Evolutionary conservation across 495 filamentous ascomycete species (phyloP).

Genomic region (Penicillium paradoxum): DNA sequence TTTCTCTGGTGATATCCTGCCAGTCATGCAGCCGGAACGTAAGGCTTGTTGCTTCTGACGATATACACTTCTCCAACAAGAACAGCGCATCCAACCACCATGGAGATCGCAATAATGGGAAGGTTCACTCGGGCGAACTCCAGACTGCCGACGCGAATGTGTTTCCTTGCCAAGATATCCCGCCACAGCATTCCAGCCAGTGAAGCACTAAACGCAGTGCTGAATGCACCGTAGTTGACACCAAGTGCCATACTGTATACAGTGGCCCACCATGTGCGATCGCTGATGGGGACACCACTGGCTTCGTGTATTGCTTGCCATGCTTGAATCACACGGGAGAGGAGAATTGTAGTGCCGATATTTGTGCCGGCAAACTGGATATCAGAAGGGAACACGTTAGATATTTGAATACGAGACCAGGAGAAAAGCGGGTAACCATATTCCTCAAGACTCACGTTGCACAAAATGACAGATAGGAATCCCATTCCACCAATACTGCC

Average conservation of each 20-base stretch:
- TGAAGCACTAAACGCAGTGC: conserved; percentile 60
- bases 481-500: conserved; percentile 63
- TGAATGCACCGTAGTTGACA: conserved; percentile 66
- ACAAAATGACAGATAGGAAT: conserved; percentile 60
- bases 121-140: conserved; percentile 62
- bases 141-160: conserved; percentile 51
- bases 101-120: conserved; percentile 61
- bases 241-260: conserved; percentile 64
- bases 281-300: conserved; percentile 39
- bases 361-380: conserved; percentile 63
- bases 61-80: conserved; percentile 58
- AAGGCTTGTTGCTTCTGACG: conserved; percentile 26
- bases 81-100: conserved; percentile 56
- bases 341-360: conserved; percentile 64
- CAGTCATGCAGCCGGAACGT: conserved; percentile 1
- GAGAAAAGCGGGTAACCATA: background rate
- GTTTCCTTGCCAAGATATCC: conserved; percentile 58
- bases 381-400: conserved; percentile 1
- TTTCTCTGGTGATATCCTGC: background rate
- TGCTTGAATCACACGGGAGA: conserved; percentile 59
- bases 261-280: conserved; percentile 61
- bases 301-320: conserved; percentile 53
- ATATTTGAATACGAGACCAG: background rate
- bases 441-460: conserved; percentile 51
- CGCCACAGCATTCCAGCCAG: conserved; percentile 63